Evolutionary conservation across 495 filamentous ascomycete species (phyloP), one percentile per base, ranked within the genome.

Genomic region (Hypoxylon crocopeplum): DNA sequence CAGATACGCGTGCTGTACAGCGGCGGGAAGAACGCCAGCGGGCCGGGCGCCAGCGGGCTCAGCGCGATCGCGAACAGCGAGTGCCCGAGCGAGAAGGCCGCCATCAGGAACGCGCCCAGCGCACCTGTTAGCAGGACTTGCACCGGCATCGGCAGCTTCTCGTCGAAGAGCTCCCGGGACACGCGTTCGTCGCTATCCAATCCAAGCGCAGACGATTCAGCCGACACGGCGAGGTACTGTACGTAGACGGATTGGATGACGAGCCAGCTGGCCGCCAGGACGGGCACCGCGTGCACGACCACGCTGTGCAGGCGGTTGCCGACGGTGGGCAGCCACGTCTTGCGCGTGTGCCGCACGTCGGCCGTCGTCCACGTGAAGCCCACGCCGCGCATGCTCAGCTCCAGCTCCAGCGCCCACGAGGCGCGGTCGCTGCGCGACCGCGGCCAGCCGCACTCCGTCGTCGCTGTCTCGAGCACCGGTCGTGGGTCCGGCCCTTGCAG

Each of bases 281-380:
- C 50, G 0, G 58, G 58, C 0, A 42, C 4, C 15, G 39, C 40
- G 20, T 51, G 46, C 3, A 47, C 38, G 17, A 56, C 40, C 7
- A 62, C 33, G 39, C 58, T 62, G 39, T 62, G 58, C 0, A 47
- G 8, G 10, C 58, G 58, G 51, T 41, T 51, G 0, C 51, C 24
- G 7, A 56, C 51, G 11, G 58, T 56, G 1, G 58, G 58, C 7
- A 51, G 51, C 58, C 51, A 56, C 0, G 58, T 62, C 38, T 46
- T 51, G 24, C 58, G 58, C 32, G 58, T 56, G 46, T 62, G 58
- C 11, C 58, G 58, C n/a, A 62, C 58, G 22, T 62, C 58, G 10
- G 58, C 58, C 7, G 58, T 62, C 22, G 58, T 56, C 58, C 58
- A 62, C 0, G 58, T 51, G 33, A 62, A 62, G n/a, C 58, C 58